Evolutionary conservation across 2,329 filamentous ascomycete genomes (phyloP), one percentile per base, ranked within the genome.

Genomic region (Arthrobotrys iridis): DNA sequence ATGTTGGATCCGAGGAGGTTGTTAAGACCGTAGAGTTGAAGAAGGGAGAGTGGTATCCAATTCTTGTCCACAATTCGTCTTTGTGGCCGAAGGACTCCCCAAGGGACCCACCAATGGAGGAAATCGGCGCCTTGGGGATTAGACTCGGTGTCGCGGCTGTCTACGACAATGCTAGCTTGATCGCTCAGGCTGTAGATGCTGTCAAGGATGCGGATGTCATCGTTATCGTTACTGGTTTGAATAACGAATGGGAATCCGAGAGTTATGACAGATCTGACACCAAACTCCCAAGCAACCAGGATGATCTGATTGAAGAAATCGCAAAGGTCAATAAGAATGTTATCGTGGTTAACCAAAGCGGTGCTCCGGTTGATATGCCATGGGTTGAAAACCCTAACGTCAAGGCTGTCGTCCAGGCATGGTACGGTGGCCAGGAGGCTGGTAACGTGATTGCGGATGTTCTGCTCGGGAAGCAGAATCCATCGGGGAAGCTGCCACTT

Each of bases 221-320:
- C 1, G 83, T 92, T 4, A 85, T 92, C 0, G 85, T 91, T 55
- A 87, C 91, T 7, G 90, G 90, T 0, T 84, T 92, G 0, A 90
- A 92, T 80, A 87, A 87, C 4, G 90, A 92, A 80, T 92, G 89
- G 89, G 90, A 92, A 80, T 91, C 89, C 1, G 90, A 92, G 81
- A 90, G 90, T 0, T 90, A 90, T 73, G 90, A 91, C 79, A 86
- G 89, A 50, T 83, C 85, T 66, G 87, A 84, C 65, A 87, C 89
- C 86, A 86, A 88, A 76, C 82, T 90, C 87, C 88, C 35, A 83
- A 82, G 26, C 83, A 86, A 74, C 86, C 84, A 75, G 46, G 86
- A 83, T 80, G 87, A 89, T 37, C 85, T 92, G 3, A 85, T 91
- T 64, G 84, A 87, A 55, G 88, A 88, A 0, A 85, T 91, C 0